Base-by-base conservation (phyloP, 345 rosid genomes). In the Pistacia integerrima region DNA sequence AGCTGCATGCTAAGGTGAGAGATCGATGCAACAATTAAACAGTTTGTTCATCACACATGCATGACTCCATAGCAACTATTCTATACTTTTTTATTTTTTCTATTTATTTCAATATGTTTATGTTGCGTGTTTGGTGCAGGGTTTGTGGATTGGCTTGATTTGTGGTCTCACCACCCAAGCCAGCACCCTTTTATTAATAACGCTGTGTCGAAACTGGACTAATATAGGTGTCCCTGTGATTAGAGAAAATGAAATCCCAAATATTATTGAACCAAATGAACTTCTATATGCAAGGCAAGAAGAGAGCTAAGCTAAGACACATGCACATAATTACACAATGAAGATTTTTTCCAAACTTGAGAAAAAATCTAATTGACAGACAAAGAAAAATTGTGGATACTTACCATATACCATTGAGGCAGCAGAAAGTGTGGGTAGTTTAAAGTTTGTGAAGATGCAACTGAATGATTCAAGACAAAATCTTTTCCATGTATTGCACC, bases 61-160 rank as follows among this genome's bases (percentile, higher is more conserved):
- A 14, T 54, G 5, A 54, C 5, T 41, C n/a, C 5, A 13, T 49
- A 1, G 12, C 52, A 8, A 49, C 72, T 20, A 4, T 0, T 44
- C 13, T 25, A 25, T 25, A 25, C 25, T 25, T 25, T 25, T 25
- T 25, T 25, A 25, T 25, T 49, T 20, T 36, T 62, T 4, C 10
- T 69, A 2, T 17, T 22, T 57, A 1, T 57, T 36, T 62, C 44
- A 5, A 3, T 52, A 22, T 13, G 6, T 11, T 59, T 22, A 28
- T 3, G n/a, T 64, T 67, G 18, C 41, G 9, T 65, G 6, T 72
- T 38, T 11, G 41, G 11, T 60, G 22, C 82, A 90, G 97, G 97
- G 94, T 41, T 83, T 93, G 66, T 92, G 94, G 97, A 87, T 84
- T 11, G 97, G 97, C 67, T 22, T 90, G 63, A 88, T 90, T 28